Percentiles rank a stretch among this genome's conserved stretches.
Evolutionary conservation across 176 grass and related monocot genomes (phyloP).

Genomic region (Oryza meridionalis): DNA sequence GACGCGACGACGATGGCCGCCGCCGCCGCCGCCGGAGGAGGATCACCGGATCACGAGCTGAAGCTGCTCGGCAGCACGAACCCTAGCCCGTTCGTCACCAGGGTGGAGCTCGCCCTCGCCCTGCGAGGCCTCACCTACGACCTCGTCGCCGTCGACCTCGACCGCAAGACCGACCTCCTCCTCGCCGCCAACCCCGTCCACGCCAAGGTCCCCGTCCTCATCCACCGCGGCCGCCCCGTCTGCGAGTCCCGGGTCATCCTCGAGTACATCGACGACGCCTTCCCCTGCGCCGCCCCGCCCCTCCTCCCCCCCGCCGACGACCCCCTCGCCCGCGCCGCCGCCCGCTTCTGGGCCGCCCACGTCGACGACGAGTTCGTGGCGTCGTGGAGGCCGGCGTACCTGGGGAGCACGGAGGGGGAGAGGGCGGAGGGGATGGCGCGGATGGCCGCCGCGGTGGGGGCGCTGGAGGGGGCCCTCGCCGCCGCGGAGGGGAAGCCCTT

Average conservation of each 20-base stretch:
- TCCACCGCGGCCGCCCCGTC: neutral
- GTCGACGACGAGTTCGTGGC: slow-evolving; percentile 34
- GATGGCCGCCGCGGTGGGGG: neutral
- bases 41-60: too few relatives aligned
- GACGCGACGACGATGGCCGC: too few relatives aligned
- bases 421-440: slow-evolving; percentile 11
- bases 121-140: slow-evolving; percentile 39
- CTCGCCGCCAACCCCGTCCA: too few relatives aligned
- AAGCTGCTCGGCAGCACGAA: too few relatives aligned
- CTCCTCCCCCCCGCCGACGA: slow-evolving; percentile 20
- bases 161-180: neutral
- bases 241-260: slow-evolving; percentile 51
- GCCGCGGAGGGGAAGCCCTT: neutral
- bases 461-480: slow-evolving; percentile 15
- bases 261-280: slow-evolving; percentile 48
- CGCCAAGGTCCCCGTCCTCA: too few relatives aligned
- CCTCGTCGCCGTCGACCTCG: slow-evolving; percentile 23
- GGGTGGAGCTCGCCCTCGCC: neutral
- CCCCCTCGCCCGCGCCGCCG: slow-evolving; percentile 20
- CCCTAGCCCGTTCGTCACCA: neutral
- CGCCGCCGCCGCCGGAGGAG: too few relatives aligned
- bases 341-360: slow-evolving; percentile 44
- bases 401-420: neutral
- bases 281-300: neutral
- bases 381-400: neutral